These are phyloP conservation scores for Lipomyces spencermartinsiae DNA, from an alignment of 805 yeast genomes.

Conservation along the genomic window DNA sequence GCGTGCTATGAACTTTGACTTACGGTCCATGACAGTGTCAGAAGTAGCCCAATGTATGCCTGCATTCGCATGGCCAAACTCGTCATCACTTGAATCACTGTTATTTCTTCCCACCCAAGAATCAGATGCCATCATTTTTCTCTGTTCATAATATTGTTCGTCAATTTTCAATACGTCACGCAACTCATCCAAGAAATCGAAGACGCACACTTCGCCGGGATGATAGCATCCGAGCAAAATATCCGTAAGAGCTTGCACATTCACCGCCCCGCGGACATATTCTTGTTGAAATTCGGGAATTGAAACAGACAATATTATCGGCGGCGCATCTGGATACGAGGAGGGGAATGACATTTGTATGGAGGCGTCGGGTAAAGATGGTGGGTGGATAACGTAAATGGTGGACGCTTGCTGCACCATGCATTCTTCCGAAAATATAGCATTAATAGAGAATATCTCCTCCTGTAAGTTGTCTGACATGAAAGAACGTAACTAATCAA, in stretches of 20 bases:
- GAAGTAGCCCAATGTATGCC: constrained; percentile 69
- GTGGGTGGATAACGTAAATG: constrained; percentile 53
- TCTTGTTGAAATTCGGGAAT: background rate
- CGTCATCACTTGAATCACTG: constrained; percentile 42
- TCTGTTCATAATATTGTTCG: constrained; percentile 40
- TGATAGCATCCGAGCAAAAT: constrained; percentile 60
- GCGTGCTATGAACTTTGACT: constrained; percentile 83
- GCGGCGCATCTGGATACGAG: constrained; percentile 74
- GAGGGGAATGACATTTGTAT: constrained; percentile 76
- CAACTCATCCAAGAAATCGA: constrained; percentile 69
- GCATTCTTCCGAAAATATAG: constrained; percentile 75
- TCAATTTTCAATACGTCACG: constrained; percentile 48
- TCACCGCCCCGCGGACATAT: background rate
- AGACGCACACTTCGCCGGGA: constrained; percentile 75
- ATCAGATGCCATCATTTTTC: constrained; percentile 34
- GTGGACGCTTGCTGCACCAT: constrained; percentile 46
- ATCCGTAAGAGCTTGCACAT: constrained; percentile 42
- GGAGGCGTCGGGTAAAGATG: constrained; percentile 50
- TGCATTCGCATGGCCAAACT: constrained; percentile 17
- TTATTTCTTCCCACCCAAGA: background rate
- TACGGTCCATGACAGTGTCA: constrained; percentile 80
- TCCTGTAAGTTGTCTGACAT: constrained; percentile 60
- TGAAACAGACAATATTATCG: constrained; percentile 61
- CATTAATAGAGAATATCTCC: constrained; percentile 82
- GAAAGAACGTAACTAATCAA: background rate